A percentile compares a stretch with the other conserved stretches of the same genome.
phyloP scores from a whole-genome alignment of 164 flowering plant species.

The Aristolochia fimbriata region DNA sequence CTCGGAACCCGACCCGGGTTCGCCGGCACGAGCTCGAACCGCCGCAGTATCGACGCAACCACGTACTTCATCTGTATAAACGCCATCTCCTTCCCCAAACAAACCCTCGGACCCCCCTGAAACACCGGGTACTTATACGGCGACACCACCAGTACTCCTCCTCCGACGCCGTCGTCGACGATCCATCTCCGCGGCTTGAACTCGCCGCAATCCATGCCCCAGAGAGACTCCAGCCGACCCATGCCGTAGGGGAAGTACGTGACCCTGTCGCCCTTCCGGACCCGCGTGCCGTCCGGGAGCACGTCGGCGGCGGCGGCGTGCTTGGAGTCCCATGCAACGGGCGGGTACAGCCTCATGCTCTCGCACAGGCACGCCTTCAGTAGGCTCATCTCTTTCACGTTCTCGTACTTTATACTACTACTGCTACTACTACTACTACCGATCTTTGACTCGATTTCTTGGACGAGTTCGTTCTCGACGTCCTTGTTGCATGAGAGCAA shows the following conservation, averaged over 20 bases:
- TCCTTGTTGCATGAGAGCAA: constrained; percentile 9
- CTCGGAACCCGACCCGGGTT: constrained; percentile 19
- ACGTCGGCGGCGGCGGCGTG: constrained; percentile 34
- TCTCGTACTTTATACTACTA: constrained; percentile 19
- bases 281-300: constrained; percentile 63
- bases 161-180: constrained; percentile 14
- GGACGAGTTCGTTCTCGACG: constrained; percentile 15
- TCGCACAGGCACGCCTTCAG: constrained; percentile 68
- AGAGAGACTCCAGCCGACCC: constrained; percentile 68
- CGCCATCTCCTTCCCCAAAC: constrained; percentile 84
- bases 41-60: constrained; percentile 47
- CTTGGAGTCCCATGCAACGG: constrained; percentile 65
- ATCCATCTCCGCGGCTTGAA: constrained; percentile 73
- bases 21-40: constrained; percentile 39
- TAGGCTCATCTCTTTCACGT: constrained; percentile 41
- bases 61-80: constrained; percentile 77
- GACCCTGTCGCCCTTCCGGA: constrained; percentile 42
- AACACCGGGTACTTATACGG: constrained; percentile 55
- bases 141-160: constrained; percentile 4
- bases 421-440: too few relatives aligned
- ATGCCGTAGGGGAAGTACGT: constrained; percentile 59
- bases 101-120: constrained; percentile 73
- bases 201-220: constrained; percentile 49
- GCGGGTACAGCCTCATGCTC: constrained; percentile 76
- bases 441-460: constrained; percentile 12